phyloP scores from a whole-genome alignment of 768 basidiomycete genomes.

The Pleurotus tuoliensis region DNA sequence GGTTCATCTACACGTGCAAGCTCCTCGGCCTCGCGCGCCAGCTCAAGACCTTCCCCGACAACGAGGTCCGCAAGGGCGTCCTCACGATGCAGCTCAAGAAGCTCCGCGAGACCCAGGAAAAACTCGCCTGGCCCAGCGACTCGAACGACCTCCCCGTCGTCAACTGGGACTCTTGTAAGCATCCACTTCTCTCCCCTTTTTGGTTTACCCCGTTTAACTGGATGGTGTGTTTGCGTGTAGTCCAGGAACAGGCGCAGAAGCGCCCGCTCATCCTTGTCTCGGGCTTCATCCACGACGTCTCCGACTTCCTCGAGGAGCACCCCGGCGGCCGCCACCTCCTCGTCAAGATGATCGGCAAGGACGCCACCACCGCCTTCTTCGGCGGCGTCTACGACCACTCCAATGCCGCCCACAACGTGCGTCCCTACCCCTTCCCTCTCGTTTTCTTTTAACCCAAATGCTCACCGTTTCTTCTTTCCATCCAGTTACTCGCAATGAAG shows the following conservation, averaged over 20 bases:
- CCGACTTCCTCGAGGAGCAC: conserved; percentile 82
- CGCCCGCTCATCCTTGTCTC: conserved; percentile 83
- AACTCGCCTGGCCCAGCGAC: conserved; percentile 74
- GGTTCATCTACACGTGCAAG: conserved; percentile 72
- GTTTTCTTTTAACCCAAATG: not conserved
- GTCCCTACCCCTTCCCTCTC: conserved; percentile 7
- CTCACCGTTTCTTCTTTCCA: not conserved
- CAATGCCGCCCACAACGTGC: conserved; percentile 51
- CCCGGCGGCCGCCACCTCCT: conserved; percentile 86
- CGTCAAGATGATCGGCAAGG: conserved; percentile 80
- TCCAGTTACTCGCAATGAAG: conserved; percentile 52
- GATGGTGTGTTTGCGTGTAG: conserved; percentile 28
- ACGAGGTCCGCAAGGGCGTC: conserved; percentile 78
- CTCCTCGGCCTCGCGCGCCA: conserved; percentile 64
- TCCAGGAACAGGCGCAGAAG: conserved; percentile 73
- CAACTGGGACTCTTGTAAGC: conserved; percentile 81
- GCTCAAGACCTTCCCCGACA: conserved; percentile 59
- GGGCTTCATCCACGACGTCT: conserved; percentile 89
- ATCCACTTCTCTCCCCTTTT: too few species aligned
- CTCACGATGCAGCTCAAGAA: conserved; percentile 92
- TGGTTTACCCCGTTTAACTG: too few species aligned
- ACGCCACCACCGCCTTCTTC: conserved; percentile 91
- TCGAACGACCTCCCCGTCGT: conserved; percentile 74
- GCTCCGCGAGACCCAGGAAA: conserved; percentile 72
- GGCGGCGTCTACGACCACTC: conserved; percentile 66